Conservation (phyloP, 345 rosid species). For the Euphorbia peplus region DNA sequence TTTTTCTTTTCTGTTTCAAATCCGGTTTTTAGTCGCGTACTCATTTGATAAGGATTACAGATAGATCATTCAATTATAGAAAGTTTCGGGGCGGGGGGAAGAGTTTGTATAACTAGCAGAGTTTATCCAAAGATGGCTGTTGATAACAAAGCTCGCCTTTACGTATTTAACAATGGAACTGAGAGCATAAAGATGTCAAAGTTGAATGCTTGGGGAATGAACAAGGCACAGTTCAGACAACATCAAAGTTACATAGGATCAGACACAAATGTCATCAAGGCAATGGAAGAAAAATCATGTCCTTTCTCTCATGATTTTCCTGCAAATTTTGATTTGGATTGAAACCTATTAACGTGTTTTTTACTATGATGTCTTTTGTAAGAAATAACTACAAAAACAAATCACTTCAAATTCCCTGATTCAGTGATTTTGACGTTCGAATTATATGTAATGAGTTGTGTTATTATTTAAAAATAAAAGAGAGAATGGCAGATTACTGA, state of each 20-base stretch:
- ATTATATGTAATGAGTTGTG: too few relatives aligned
- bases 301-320: not conserved
- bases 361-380: too few relatives aligned
- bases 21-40: not conserved
- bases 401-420: not conserved
- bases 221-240: not conserved
- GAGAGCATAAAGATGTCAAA: constrained; percentile 31
- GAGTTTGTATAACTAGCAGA: constrained; percentile 31
- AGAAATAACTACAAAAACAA: too few relatives aligned
- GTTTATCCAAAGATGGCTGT: constrained; percentile 33
- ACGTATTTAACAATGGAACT: constrained; percentile 28
- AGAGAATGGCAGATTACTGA: too few relatives aligned
- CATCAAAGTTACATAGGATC: not conserved
- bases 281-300: not conserved
- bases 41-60: constrained; percentile 18
- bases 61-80: constrained; percentile 42
- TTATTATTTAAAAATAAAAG: too few relatives aligned
- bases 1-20: not conserved
- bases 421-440: too few relatives aligned
- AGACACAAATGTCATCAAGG: not conserved
- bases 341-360: not conserved
- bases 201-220: constrained; percentile 55
- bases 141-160: constrained; percentile 14
- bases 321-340: not conserved
- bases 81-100: constrained; percentile 35